Conservation (phyloP, 2,329 filamentous ascomycete species). For the Cyanodermella asteris region DNA sequence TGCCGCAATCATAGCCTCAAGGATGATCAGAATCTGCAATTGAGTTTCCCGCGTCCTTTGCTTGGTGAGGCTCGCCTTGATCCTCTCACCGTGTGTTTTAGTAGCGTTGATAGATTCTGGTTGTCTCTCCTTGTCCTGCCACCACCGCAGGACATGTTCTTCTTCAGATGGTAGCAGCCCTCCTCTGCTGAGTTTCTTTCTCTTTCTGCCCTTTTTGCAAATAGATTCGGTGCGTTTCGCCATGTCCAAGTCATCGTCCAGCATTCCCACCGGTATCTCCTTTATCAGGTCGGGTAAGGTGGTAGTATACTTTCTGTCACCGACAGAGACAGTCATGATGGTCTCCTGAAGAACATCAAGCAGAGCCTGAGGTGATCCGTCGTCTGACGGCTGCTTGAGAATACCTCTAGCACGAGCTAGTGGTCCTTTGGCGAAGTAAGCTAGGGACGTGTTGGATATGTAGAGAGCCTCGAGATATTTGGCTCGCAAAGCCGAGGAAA, state of each 20-base stretch:
- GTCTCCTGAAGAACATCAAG: slow-evolving; percentile 8
- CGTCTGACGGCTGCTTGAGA: slow-evolving; percentile 11
- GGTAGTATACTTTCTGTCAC: slow-evolving; percentile 8
- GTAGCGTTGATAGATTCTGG: slow-evolving; percentile 10
- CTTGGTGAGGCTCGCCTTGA: slow-evolving; percentile 20
- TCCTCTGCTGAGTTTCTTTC: slow-evolving; percentile 22
- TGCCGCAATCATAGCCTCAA: slow-evolving; percentile 24
- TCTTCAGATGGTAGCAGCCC: slow-evolving; percentile 24
- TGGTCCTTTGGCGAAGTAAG: slow-evolving; percentile 29
- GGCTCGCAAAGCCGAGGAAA: slow-evolving; percentile 3
- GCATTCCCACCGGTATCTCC: slow-evolving; percentile 13
- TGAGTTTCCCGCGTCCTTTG: slow-evolving; percentile 26
- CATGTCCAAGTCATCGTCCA: slow-evolving; percentile 16
- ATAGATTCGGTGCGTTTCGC: slow-evolving; percentile 10
- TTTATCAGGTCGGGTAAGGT: slow-evolving; percentile 11
- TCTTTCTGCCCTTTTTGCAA: slow-evolving; percentile 12
- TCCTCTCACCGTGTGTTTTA: slow-evolving; percentile 15
- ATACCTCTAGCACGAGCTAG: slow-evolving; percentile 21
- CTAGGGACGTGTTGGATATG: slow-evolving; percentile 12
- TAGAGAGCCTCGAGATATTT: slow-evolving; percentile 8
- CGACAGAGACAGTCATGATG: slow-evolving; percentile 5
- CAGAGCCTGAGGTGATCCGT: slow-evolving; percentile 7
- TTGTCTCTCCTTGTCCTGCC: slow-evolving; percentile 17
- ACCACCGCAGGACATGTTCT: slow-evolving; percentile 22
- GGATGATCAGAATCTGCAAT: slow-evolving; percentile 25